Conservation (phyloP, 2,329 filamentous ascomycete species). For the Cladosporium sp. region DNA sequence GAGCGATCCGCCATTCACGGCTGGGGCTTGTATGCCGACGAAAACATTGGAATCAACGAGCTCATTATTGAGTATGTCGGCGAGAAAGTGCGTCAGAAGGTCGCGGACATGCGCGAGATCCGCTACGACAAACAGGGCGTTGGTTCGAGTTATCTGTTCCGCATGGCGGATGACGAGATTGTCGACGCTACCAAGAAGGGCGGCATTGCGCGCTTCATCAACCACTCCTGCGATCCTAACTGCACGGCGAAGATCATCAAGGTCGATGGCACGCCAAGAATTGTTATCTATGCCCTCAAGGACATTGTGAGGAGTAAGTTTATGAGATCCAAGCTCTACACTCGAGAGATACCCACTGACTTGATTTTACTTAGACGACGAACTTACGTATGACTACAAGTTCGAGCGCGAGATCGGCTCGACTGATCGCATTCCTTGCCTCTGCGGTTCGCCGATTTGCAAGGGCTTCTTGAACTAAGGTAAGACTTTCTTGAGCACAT, state of each 20-base stretch:
- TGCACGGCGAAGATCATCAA: conserved; percentile 99
- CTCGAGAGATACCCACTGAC: neutral
- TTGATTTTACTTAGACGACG: conserved; percentile 68
- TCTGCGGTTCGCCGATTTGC: conserved; percentile 92
- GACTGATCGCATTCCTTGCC: conserved; percentile 91
- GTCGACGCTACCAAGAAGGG: conserved; percentile 98
- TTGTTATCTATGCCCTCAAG: conserved; percentile 96
- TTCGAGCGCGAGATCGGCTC: conserved; percentile 97
- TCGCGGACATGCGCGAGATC: conserved; percentile 92
- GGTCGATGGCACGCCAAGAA: conserved; percentile 95
- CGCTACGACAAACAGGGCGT: conserved; percentile 95
- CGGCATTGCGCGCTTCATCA: conserved; percentile 97
- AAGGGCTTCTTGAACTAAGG: conserved; percentile 94
- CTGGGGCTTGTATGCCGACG: conserved; percentile 96
- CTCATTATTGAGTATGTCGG: conserved; percentile 99
- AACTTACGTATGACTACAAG: conserved; percentile 99
- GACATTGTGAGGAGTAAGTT: conserved; percentile 91
- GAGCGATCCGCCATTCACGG: conserved; percentile 97
- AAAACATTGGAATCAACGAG: conserved; percentile 94
- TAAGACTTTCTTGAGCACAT: neutral
- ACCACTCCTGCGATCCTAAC: conserved; percentile 96
- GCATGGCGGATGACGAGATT: conserved; percentile 96
- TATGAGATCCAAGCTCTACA: neutral
- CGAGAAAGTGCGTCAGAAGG: conserved; percentile 93
- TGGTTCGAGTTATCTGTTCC: conserved; percentile 94